phyloP scores from a whole-genome alignment of 352 stramenopile genomes.

The Phytophthora fragariaefolia region DNA sequence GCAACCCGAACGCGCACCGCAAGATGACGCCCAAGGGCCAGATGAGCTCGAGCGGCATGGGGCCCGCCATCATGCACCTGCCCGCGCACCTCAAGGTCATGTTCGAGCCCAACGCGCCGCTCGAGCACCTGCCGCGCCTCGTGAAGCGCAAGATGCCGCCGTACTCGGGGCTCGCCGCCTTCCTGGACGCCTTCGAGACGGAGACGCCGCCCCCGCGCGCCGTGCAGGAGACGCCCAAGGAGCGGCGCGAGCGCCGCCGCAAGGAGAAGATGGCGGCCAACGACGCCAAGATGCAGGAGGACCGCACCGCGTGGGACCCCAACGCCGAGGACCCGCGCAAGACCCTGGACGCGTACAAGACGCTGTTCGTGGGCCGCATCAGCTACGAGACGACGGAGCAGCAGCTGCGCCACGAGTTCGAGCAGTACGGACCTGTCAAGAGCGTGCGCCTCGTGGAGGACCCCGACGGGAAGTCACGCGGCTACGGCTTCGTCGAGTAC shows the following conservation, averaged over 20 bases:
- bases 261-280: constrained; percentile 64
- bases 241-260: constrained; percentile 67
- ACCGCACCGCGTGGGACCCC: constrained; percentile 76
- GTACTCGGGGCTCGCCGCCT: constrained; percentile 64
- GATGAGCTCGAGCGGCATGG: constrained; percentile 90
- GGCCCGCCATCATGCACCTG: constrained; percentile 82
- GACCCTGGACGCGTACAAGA: constrained; percentile 96
- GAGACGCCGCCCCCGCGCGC: constrained; percentile 60
- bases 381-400: constrained; percentile 98
- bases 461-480: constrained; percentile 90
- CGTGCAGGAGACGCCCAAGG: constrained; percentile 80
- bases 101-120: constrained; percentile 81
- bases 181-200: constrained; percentile 62
- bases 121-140: constrained; percentile 73
- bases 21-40: constrained; percentile 92
- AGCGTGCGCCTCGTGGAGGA: constrained; percentile 91
- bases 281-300: constrained; percentile 71
- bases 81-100: constrained; percentile 81
- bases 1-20: constrained; percentile 72
- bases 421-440: constrained; percentile 93
- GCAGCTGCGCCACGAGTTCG: constrained; percentile 97
- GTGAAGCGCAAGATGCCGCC: constrained; percentile 90
- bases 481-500: constrained; percentile 99
- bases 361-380: constrained; percentile 97
- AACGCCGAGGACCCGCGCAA: constrained; percentile 67